Percentiles rank a stretch among this genome's conserved stretches.
Evolutionary conservation across 495 filamentous ascomycete genomes (phyloP).

Genomic region (Penicillium bovifimosum): DNA sequence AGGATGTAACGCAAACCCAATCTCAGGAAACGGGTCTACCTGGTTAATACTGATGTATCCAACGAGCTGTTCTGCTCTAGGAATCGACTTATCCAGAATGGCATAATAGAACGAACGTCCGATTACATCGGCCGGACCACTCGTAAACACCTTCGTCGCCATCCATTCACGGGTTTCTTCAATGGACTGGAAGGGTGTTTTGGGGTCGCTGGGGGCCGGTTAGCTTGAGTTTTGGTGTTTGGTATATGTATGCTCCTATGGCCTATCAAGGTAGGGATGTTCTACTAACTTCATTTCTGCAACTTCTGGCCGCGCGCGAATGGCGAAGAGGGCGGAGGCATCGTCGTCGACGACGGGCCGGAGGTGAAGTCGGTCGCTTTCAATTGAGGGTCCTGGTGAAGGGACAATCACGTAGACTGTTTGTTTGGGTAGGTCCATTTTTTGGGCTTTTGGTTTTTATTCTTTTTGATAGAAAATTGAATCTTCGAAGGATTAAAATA

Average conservation of each 20-base stretch:
- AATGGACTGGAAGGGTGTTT: constrained; percentile 17
- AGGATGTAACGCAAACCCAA: constrained; percentile 29
- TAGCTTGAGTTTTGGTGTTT: background rate
- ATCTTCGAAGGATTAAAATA: background rate
- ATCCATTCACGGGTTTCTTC: constrained; percentile 20
- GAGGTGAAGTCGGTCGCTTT: constrained; percentile 18
- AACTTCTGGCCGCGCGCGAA: constrained; percentile 18
- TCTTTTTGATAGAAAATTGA: background rate
- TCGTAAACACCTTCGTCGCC: constrained; percentile 12
- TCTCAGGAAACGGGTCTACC: constrained; percentile 21
- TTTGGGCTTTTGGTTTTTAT: background rate
- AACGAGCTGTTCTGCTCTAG: constrained; percentile 12
- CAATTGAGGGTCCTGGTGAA: constrained; percentile 5
- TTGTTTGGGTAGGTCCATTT: constrained; percentile 10
- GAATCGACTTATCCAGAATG: constrained; percentile 20
- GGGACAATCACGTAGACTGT: constrained; percentile 12
- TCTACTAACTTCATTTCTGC: constrained; percentile 17
- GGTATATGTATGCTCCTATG: background rate
- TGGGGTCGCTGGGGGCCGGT: constrained; percentile 14
- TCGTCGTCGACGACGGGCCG: constrained; percentile 17
- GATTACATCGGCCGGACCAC: constrained; percentile 13
- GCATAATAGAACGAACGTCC: constrained; percentile 19
- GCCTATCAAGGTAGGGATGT: background rate
- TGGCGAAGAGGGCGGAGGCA: constrained; percentile 11
- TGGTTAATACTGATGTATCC: constrained; percentile 21